These are phyloP conservation scores for Cutaneotrichosporon cavernicola DNA, from an alignment of 1,284 basidiomycete species.

Conservation along the genomic window DNA sequence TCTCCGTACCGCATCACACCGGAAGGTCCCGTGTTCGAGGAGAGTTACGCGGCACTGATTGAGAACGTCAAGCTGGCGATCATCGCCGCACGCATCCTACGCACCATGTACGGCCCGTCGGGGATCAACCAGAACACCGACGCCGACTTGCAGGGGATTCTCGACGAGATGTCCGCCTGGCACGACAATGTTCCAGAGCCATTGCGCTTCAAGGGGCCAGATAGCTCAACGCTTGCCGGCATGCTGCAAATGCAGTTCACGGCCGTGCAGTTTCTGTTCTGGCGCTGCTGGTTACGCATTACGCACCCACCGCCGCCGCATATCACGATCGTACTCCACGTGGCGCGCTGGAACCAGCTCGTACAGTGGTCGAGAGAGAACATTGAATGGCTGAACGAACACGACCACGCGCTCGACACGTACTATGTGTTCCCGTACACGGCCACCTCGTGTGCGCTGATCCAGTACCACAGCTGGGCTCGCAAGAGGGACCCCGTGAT, in stretches of 20 bases:
- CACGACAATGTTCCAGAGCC: conserved; percentile 68
- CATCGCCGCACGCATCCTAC: conserved; percentile 79
- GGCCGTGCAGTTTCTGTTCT: conserved; percentile 72
- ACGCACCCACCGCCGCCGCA: conserved; percentile 81
- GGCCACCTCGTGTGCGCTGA: conserved; percentile 82
- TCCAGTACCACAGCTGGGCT: conserved; percentile 66
- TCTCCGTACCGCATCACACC: conserved; percentile 61
- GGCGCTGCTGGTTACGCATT: conserved; percentile 92
- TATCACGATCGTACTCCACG: conserved; percentile 76
- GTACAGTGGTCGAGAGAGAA: conserved; percentile 70
- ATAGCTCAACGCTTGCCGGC: conserved; percentile 60
- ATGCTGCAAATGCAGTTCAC: conserved; percentile 79
- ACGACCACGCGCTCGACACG: conserved; percentile 79
- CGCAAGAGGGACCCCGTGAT: conserved; percentile 73
- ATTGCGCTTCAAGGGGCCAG: conserved; percentile 68
- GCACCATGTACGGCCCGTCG: conserved; percentile 80
- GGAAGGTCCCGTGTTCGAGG: conserved; percentile 28
- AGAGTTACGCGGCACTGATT: conserved; percentile 45
- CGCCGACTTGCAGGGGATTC: conserved; percentile 66
- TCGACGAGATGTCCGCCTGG: conserved; percentile 70
- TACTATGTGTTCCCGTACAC: conserved; percentile 83
- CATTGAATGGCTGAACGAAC: conserved; percentile 83
- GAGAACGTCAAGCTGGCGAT: conserved; percentile 84
- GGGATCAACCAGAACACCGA: conserved; percentile 79
- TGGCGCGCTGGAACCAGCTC: conserved; percentile 74